These are phyloP conservation scores for Jamesozyma jinghongensis DNA, from an alignment of 805 yeast species.

Conservation along the genomic window DNA sequence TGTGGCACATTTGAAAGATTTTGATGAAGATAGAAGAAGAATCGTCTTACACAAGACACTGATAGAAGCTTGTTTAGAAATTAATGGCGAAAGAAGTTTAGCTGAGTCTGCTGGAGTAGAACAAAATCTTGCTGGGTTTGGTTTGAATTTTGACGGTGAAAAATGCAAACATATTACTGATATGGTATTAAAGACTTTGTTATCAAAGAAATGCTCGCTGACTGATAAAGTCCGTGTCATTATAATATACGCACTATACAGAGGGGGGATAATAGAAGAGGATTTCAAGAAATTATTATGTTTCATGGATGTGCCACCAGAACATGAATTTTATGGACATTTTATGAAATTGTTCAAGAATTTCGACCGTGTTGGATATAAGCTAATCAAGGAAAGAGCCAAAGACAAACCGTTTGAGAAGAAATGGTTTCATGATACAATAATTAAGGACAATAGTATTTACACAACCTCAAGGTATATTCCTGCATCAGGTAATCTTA, in stretches of 20 bases:
- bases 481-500: slow-evolving; percentile 56
- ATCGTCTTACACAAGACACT: slow-evolving; percentile 51
- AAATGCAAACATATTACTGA: slow-evolving; percentile 52
- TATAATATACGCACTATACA: slow-evolving; percentile 61
- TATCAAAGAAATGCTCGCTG: slow-evolving; percentile 39
- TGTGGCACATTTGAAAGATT: slow-evolving; percentile 59
- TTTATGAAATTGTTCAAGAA: slow-evolving; percentile 49
- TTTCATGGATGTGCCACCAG: slow-evolving; percentile 38
- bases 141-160: slow-evolving; percentile 58
- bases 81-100: slow-evolving; percentile 48
- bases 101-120: slow-evolving; percentile 77
- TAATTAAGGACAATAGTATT: slow-evolving; percentile 28
- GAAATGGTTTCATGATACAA: slow-evolving; percentile 45
- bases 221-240: slow-evolving; percentile 70
- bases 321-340: slow-evolving; percentile 33
- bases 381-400: slow-evolving; percentile 38
- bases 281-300: slow-evolving; percentile 65
- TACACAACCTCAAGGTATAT: slow-evolving; percentile 63
- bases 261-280: slow-evolving; percentile 69
- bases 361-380: slow-evolving; percentile 50
- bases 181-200: slow-evolving; percentile 47
- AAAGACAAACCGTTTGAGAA: slow-evolving; percentile 39
- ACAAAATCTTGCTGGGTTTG: slow-evolving; percentile 69
- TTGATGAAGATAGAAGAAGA: slow-evolving; percentile 57
- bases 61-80: slow-evolving; percentile 55